Conservation (phyloP, 179 eudicot species). For the Nepenthes alata region DNA sequence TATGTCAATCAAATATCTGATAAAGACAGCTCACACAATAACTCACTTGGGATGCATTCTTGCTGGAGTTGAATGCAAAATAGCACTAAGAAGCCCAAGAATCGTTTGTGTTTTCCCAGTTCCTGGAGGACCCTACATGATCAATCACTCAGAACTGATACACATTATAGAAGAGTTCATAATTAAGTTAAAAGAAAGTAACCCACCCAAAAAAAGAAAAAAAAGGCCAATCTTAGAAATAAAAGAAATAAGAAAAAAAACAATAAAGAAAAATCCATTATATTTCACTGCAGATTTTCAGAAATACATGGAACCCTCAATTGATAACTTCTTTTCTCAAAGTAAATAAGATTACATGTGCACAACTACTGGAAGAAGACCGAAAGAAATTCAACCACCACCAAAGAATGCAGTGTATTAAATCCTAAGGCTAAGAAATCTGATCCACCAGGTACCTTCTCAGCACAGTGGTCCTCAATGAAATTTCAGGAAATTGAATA, state of each 20-base stretch:
- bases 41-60: constrained; percentile 63
- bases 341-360: neutral
- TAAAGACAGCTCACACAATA: neutral
- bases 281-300: no score
- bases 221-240: neutral
- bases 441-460: no score
- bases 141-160: neutral
- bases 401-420: neutral
- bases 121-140: constrained; percentile 85
- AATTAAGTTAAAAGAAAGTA: neutral
- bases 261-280: neutral
- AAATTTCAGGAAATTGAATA: no score
- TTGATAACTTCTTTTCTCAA: no score
- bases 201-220: neutral
- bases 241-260: neutral
- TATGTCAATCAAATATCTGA: neutral
- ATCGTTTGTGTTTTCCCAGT: constrained; percentile 98
- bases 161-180: neutral
- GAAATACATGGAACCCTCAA: no score
- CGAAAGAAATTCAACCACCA: neutral
- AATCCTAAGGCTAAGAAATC: no score
- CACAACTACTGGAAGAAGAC: neutral
- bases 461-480: no score
- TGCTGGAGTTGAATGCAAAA: constrained; percentile 91
- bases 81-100: constrained; percentile 86